phyloP scores from a whole-genome alignment of 805 yeast species.

The Cyberlindnera subsufficiens region DNA sequence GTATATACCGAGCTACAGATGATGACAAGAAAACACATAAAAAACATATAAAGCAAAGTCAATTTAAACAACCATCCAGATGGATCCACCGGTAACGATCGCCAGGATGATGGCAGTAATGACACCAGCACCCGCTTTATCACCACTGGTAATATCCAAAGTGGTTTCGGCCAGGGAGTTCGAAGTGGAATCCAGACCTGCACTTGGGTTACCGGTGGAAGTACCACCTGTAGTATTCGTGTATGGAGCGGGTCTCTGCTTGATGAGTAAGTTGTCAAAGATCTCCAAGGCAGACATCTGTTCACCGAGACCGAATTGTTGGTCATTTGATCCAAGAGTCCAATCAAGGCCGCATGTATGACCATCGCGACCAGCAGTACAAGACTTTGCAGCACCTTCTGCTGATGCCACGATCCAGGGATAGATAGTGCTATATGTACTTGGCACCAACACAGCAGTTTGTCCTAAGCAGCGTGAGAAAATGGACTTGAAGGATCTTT shows the following conservation, averaged over 20 bases:
- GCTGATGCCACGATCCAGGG: conserved; percentile 46
- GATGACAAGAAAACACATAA: no score
- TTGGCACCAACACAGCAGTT: conserved; percentile 51
- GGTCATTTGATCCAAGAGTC: conserved; percentile 56
- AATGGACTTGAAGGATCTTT: conserved; percentile 68
- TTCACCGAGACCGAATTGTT: conserved; percentile 68
- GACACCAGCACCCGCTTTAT: conserved; percentile 86
- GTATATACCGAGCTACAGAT: no score
- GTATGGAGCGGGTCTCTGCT: conserved; percentile 44
- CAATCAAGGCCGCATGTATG: conserved; percentile 74
- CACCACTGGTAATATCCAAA: conserved; percentile 50
- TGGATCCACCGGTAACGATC: conserved; percentile 54
- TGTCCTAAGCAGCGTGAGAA: conserved; percentile 58
- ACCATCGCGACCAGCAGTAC: conserved; percentile 70
- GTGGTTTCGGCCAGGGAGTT: conserved; percentile 30
- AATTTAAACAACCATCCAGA: conserved; percentile 67
- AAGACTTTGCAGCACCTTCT: conserved; percentile 60
- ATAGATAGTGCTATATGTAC: conserved; percentile 35
- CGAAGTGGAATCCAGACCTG: conserved; percentile 39
- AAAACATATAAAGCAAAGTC: no score
- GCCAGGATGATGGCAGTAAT: conserved; percentile 72
- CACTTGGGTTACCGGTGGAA: conserved; percentile 48
- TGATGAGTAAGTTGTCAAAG: conserved; percentile 43
- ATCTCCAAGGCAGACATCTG: conserved; percentile 71
- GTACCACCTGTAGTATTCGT: conserved; percentile 49